Conservation (phyloP, 2,329 filamentous ascomycete genomes). For the Leptosphaerulina australis region DNA sequence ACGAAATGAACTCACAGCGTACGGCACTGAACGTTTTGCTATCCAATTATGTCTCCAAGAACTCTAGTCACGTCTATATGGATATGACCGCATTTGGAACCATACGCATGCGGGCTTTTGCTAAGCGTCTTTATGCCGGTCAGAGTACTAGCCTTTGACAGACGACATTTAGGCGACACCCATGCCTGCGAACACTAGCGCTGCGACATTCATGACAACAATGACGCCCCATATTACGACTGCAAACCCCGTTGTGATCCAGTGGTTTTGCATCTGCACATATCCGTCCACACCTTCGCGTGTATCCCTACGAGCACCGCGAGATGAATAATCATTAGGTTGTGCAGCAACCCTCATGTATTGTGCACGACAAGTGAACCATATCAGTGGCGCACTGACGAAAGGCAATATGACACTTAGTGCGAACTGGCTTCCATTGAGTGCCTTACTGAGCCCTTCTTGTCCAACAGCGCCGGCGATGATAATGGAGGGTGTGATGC, state of each 20-base stretch:
- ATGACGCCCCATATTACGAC: conserved; percentile 74
- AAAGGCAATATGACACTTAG: conserved; percentile 82
- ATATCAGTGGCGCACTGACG: conserved; percentile 80
- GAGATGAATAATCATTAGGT: neutral
- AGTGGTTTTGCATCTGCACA: conserved; percentile 73
- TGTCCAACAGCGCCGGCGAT: conserved; percentile 80
- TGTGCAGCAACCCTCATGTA: conserved; percentile 74
- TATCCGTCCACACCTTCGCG: conserved; percentile 26
- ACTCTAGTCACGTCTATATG: too few relatives aligned
- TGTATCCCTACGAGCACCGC: conserved; percentile 2
- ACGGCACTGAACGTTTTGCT: neutral
- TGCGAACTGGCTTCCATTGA: conserved; percentile 79
- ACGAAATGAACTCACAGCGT: neutral
- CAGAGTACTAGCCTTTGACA: neutral
- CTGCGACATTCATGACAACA: conserved; percentile 77
- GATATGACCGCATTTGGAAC: too few relatives aligned
- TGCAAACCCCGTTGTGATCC: conserved; percentile 65
- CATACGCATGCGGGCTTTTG: neutral
- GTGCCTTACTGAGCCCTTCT: conserved; percentile 70
- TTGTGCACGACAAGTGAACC: conserved; percentile 78
- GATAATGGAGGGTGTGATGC: conserved; percentile 80
- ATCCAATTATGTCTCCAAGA: too few relatives aligned
- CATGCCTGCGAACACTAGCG: conserved; percentile 67
- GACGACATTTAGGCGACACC: conserved; percentile 46
- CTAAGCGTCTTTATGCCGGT: neutral